Evolutionary conservation across 176 grass and related monocot genomes (phyloP), one percentile per base, ranked within the genome.

Genomic region (Saccharum spontaneum): DNA sequence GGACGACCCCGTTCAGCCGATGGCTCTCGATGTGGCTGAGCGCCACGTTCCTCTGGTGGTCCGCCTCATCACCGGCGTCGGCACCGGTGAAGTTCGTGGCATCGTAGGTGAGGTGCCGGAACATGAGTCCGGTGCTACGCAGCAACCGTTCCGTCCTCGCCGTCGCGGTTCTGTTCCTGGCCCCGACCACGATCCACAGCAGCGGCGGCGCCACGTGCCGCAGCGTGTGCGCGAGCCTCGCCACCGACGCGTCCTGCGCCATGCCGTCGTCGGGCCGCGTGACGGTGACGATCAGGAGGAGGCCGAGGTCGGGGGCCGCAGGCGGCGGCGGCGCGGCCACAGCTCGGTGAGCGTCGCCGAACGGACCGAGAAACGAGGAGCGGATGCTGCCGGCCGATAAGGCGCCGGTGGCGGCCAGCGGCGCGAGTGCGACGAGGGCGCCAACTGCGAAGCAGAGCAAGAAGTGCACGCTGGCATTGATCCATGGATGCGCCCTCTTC

Each of bases 141-240:
- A 96, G 45, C 50, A 55, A 69, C 54, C 50, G 77, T 30, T 62
- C 89, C 24, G 81, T 75, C 40, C 81, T 88, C 30, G 18, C 40
- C 41, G 82, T 59, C 6, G 78, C 79, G 37, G 71, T 85, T 18
- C 17, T 44, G 85, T 88, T 69, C 30, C 55, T 45, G 8, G 73
- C 89, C 26, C 86, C 81, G 64, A 89, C 84, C 4, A 91, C 91
- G 50, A 97, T 85, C 91, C 94, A 96, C 20, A 97, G 31, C 49
- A 88, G 69, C 13, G 89, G 89, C 60, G 89, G 87, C 36, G 84
- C 63, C 22, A 91, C 89, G 62, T 82, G 68, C 8, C 87, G 71
- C 77, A 93, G 73, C 77, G 54, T 91, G 63, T 91, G 84, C 6
- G n/a, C 91, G 41, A 97, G 71, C 74, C 84, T 82, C 40, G 60